Percentiles rank a stretch among this genome's conserved stretches.
Conservation (phyloP, 352 stramenopile genomes). For the Globisporangium barbulae region DNA sequence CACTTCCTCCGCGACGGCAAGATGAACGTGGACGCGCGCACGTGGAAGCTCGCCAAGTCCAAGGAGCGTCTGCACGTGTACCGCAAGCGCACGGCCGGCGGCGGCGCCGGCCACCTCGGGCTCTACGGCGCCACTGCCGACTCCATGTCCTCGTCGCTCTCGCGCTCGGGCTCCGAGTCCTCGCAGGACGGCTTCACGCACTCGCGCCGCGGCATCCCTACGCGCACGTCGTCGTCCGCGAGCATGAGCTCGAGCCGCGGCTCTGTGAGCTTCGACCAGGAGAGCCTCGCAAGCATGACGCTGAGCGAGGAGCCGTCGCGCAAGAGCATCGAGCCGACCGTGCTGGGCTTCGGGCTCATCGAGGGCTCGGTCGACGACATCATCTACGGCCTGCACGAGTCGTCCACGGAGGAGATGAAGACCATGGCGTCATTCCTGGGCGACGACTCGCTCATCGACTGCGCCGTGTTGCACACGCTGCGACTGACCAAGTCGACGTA, state of each 20-base stretch:
- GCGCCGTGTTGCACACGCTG: conserved; percentile 56
- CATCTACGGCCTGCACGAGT: conserved; percentile 51
- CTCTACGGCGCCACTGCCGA: conserved; percentile 26
- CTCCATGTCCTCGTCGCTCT: conserved; percentile 20
- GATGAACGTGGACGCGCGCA: conserved; percentile 54
- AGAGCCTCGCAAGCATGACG: conserved; percentile 30
- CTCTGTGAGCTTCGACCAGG: conserved; percentile 20
- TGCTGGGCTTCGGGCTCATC: conserved; percentile 46
- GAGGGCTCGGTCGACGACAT: conserved; percentile 51
- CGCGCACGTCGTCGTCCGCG: conserved; percentile 15
- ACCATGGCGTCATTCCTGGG: conserved; percentile 42
- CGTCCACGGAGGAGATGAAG: conserved; percentile 56
- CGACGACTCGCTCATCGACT: conserved; percentile 63
- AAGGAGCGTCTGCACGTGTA: conserved; percentile 70
- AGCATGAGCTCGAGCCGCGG: conserved; percentile 15
- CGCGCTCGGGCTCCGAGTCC: conserved; percentile 23
- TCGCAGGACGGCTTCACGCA: conserved; percentile 5
- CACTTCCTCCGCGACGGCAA: conserved; percentile 52
- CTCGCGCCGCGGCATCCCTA: conserved; percentile 14
- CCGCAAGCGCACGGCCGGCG: conserved; percentile 26
- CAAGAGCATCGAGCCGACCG: conserved; percentile 40
- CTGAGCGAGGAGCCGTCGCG: conserved; percentile 32
- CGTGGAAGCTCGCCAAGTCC: conserved; percentile 65
- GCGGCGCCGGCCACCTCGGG: conserved; percentile 31
- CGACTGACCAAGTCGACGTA: conserved; percentile 50